Percentiles rank a stretch among this genome's conserved stretches.
Evolutionary conservation across 768 basidiomycete species (phyloP).

Genomic region (Suillus ampliporus): DNA sequence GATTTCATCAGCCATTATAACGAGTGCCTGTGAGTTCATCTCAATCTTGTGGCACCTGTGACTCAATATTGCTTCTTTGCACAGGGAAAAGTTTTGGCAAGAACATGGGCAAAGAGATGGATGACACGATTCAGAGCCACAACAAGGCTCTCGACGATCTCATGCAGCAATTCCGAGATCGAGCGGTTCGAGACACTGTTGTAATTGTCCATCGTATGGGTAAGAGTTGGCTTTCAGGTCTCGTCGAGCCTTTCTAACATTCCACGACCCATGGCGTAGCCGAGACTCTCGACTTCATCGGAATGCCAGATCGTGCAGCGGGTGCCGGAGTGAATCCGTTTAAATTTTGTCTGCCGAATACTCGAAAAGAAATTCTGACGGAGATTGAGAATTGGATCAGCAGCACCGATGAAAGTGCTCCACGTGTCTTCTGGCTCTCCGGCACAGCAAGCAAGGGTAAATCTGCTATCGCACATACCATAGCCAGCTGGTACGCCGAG

Average conservation of each 20-base stretch:
- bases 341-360: conserved; percentile 20
- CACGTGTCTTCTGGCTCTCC: conserved; percentile 18
- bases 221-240: background rate
- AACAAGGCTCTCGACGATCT: background rate
- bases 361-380: conserved; percentile 17
- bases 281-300: background rate
- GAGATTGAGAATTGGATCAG: conserved; percentile 22
- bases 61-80: background rate
- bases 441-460: conserved; percentile 3
- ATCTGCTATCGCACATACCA: conserved; percentile 2
- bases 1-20: conserved; percentile 34
- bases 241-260: background rate
- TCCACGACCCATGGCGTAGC: background rate
- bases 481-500: conserved; percentile 14
- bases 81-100: background rate
- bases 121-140: background rate
- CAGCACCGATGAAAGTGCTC: background rate
- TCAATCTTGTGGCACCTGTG: background rate
- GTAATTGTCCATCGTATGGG: too few relatives aligned
- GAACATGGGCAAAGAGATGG: background rate
- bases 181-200: background rate
- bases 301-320: background rate
- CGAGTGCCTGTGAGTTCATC: conserved; percentile 23
- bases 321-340: conserved; percentile 1
- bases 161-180: conserved; percentile 5